A percentile compares a stretch with the other conserved stretches of the same genome.
Evolutionary conservation across 805 yeast genomes (phyloP).

Genomic region (Candida arabinofermentans): DNA sequence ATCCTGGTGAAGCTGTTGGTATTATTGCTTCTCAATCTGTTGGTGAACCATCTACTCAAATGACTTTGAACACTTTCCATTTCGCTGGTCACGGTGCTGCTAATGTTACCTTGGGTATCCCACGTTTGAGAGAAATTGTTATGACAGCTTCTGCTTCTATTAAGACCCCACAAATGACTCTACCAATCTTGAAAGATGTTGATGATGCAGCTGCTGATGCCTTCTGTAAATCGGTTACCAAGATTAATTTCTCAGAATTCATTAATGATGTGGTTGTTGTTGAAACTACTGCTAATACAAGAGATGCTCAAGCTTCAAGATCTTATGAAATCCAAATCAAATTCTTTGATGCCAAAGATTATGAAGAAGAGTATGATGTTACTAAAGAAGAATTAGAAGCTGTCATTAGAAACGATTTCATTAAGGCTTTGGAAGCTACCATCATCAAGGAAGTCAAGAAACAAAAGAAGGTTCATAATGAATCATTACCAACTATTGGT

Average conservation of each 20-base stretch:
- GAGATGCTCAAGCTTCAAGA: conserved; percentile 47
- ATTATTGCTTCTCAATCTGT: conserved; percentile 96
- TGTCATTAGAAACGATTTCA: conserved; percentile 61
- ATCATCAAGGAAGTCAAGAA: conserved; percentile 79
- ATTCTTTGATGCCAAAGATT: conserved; percentile 74
- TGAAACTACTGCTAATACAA: conserved; percentile 73
- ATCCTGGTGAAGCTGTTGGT: conserved; percentile 98
- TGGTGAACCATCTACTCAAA: conserved; percentile 99
- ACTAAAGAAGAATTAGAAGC: conserved; percentile 72
- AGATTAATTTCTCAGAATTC: conserved; percentile 81
- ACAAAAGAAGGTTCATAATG: conserved; percentile 54
- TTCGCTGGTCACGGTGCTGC: conserved; percentile 99
- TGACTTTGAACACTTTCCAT: conserved; percentile 96
- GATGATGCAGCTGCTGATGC: conserved; percentile 84
- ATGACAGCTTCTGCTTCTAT: conserved; percentile 97
- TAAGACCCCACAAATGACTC: conserved; percentile 98
- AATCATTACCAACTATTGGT: conserved; percentile 60
- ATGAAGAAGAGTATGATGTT: conserved; percentile 85
- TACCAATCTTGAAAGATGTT: conserved; percentile 79
- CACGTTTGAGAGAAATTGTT: conserved; percentile 99
- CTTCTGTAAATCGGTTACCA: conserved; percentile 86
- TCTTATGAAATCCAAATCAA: conserved; percentile 70
- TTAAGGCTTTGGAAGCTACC: conserved; percentile 64
- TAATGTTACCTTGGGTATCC: conserved; percentile 97
- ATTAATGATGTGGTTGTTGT: conserved; percentile 80